phyloP scores from a whole-genome alignment of 768 basidiomycete genomes.

The Hemileccinum rubropunctum region DNA sequence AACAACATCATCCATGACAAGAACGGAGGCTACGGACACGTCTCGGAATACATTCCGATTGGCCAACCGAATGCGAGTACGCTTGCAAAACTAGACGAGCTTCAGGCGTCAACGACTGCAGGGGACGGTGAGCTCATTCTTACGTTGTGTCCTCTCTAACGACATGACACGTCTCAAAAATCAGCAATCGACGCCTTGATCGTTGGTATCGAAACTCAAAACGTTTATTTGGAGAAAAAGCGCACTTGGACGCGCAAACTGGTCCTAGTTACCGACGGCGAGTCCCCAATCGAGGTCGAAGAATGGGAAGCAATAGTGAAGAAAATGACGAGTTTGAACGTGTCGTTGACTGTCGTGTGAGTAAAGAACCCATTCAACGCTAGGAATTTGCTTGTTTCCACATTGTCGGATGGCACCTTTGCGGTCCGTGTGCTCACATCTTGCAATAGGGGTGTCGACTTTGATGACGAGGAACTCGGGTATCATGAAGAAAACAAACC shows the following conservation, averaged over 20 bases:
- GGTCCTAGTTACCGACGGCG: constrained; percentile 82
- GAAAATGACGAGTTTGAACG: constrained; percentile 58
- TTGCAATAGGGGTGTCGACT: constrained; percentile 74
- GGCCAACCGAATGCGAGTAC: constrained; percentile 63
- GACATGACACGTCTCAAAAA: neutral
- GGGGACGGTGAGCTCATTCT: constrained; percentile 60
- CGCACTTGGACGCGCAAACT: constrained; percentile 85
- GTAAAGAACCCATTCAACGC: constrained; percentile 15
- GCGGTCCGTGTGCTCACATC: constrained; percentile 4
- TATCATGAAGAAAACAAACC: constrained; percentile 70
- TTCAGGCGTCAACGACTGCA: constrained; percentile 50
- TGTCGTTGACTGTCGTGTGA: constrained; percentile 73
- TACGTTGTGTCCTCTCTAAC: neutral
- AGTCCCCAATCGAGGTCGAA: constrained; percentile 67
- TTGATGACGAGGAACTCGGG: constrained; percentile 68
- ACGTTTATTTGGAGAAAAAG: constrained; percentile 62
- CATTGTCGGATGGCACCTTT: neutral
- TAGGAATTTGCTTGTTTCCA: too few species aligned
- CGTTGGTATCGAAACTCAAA: constrained; percentile 81
- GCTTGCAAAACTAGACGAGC: constrained; percentile 60
- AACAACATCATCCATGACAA: constrained; percentile 59
- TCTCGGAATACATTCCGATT: constrained; percentile 68
- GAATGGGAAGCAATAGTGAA: constrained; percentile 69
- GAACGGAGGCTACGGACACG: constrained; percentile 70
- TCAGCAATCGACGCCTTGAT: constrained; percentile 85